Evolutionary conservation across 495 filamentous ascomycete genomes (phyloP).

Genomic region (Talaromyces borbonicus): DNA sequence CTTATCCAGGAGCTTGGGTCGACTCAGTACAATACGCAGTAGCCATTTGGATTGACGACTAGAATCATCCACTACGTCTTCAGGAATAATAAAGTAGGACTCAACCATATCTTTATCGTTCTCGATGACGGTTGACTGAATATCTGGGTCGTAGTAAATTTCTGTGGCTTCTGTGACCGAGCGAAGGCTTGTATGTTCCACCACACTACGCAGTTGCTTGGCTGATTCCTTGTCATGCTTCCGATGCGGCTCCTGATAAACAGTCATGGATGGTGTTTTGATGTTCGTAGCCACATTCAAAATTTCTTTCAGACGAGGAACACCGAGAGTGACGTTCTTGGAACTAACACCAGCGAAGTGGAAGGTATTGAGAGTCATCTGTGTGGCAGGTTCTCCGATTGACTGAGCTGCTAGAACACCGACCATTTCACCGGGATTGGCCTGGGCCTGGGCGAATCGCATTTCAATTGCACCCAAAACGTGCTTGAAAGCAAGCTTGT

Average conservation of each 20-base stretch:
- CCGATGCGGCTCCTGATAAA: constrained; percentile 60
- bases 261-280: constrained; percentile 95
- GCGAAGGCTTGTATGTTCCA: constrained; percentile 93
- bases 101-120: constrained; percentile 90
- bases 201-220: constrained; percentile 74
- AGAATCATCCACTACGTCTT: constrained; percentile 60
- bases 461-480: constrained; percentile 85
- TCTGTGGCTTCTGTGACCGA: constrained; percentile 86
- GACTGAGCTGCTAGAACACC: constrained; percentile 96
- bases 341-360: constrained; percentile 99
- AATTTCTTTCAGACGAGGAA: constrained; percentile 98
- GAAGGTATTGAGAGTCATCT: constrained; percentile 99
- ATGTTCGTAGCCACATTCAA: constrained; percentile 94
- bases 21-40: constrained; percentile 84
- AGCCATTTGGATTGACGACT: constrained; percentile 87
- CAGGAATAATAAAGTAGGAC: constrained; percentile 93
- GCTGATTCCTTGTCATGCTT: constrained; percentile 61
- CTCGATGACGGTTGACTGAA: constrained; percentile 71
- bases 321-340: constrained; percentile 98
- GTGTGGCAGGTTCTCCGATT: constrained; percentile 96
- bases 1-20: constrained; percentile 91
- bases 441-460: constrained; percentile 69
- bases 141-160: constrained; percentile 95
- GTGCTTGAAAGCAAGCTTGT: constrained; percentile 87
- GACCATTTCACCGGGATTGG: constrained; percentile 95